Evolutionary conservation across 1,284 basidiomycete species (phyloP), one percentile per base, ranked within the genome.

Genomic region (Ustilago bromivora): DNA sequence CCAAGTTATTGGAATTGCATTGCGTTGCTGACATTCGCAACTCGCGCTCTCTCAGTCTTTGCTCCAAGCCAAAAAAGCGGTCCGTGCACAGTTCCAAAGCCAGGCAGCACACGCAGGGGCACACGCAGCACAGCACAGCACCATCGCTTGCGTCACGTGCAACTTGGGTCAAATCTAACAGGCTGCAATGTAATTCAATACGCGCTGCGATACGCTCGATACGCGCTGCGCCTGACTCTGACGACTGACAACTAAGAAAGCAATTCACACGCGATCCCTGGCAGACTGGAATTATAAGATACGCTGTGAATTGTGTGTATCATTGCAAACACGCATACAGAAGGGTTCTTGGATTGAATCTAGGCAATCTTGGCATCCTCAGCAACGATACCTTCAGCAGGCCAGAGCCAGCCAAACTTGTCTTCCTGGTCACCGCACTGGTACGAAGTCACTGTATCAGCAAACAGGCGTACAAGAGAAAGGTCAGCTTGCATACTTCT

Each of bases 391-490:
- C 86, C 86, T 61, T 86, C 80, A 35, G 57, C 56, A 9, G 86
- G 86, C 85, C 85, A 87, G 2, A 77, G 68, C 84, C 85, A 87
- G 15, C 75, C 80, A 56, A 82, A 80, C 60, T 75, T 69, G 61
- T 86, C 85, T 52, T 72, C 54, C 47, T 71, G 81, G 49, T 79
- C 79, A 32, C 79, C 79, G 66, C 79, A 81, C 54, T 81, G 79
- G 69, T 79, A 82, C 36, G 61, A 79, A 47, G 65, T 81, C 55
- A 64, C 85, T 84, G 34, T 71, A 71, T 35, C 3, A 51, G 3
- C 41, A 31, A 36, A 41, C 46, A 38, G 17, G 13, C 49, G 9
- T 4, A 2, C 13, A 15, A 23, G 8, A 0, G 72, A 78, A 35
- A 80, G 71, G 76, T 67, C 4, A 67, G 43, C 31, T 81, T 66